Evolutionary conservation across 331 rosid species (phyloP), one percentile per base, ranked within the genome.

Genomic region (Rosa hybrid): DNA sequence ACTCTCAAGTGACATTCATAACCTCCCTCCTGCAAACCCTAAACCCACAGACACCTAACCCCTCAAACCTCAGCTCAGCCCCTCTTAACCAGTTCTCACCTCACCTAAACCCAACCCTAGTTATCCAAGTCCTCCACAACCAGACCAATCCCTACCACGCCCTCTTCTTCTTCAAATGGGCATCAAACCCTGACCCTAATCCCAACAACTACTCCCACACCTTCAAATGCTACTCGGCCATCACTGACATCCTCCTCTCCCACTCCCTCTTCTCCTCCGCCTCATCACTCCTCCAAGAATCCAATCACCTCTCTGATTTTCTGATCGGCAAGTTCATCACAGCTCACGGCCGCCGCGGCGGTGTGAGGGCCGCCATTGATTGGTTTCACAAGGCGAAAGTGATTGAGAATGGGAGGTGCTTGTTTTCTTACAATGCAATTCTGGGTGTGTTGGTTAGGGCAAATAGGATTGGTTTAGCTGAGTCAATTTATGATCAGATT

Each of bases 181-280:
- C 86, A 5, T 39, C 86, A n/a, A 83, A 64, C 21, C 82, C 86
- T 1, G n/a, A 42, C 44, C 82, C 79, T 12, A 83, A 78, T 30
- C 78, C 78, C 34, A 54, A 54, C 50, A 68, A 75, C 62, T 82
- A 82, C 46, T 39, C 82, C 78, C 85, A 82, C 79, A 39, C 78
- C 5, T 71, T 59, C 75, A 59, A 16, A 0, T 82, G 82, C 75
- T 82, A 71, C 79, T 51, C 27, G 39, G 82, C 85, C 39, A 82
- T 82, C 69, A 49, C 59, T 14, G 82, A 71, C 56, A 80, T 84
- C 83, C 79, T 90, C 23, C 86, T 87, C 44, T 84, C 84, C 39
- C 90, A 86, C 83, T 86, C 90, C 70, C 91, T 87, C 65, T 84
- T 87, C 88, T 78, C 88, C 86, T 63, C 87, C 41, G 86, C 91